Evolutionary conservation across 768 basidiomycete species (phyloP).

Genomic region (Russula griseocarnosa): DNA sequence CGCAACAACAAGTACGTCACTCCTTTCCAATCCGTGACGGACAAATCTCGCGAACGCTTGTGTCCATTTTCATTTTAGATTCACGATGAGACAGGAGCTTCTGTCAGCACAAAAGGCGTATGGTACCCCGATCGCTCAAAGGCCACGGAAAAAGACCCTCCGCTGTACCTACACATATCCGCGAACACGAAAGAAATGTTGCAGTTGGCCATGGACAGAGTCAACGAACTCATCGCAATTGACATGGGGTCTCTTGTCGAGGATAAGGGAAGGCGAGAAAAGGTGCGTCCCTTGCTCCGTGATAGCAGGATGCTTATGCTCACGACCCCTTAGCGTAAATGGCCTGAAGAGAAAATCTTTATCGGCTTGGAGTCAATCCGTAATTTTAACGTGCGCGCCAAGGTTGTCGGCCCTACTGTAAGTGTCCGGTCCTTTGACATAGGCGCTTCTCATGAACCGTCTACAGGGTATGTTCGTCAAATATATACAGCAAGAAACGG

Average conservation of each 20-base stretch:
- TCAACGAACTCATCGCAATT: conserved; percentile 67
- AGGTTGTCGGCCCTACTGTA: conserved; percentile 93
- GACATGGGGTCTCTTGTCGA: conserved; percentile 81
- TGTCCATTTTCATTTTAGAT: conserved; percentile 51
- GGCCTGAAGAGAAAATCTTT: conserved; percentile 94
- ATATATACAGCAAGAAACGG: conserved; percentile 95
- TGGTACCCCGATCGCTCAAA: conserved; percentile 95
- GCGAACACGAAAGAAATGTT: conserved; percentile 64
- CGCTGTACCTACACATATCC: conserved; percentile 90
- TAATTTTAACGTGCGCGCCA: conserved; percentile 97
- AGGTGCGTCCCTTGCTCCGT: conserved; percentile 40
- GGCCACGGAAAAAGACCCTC: conserved; percentile 89
- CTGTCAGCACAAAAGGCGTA: conserved; percentile 86
- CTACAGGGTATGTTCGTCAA: conserved; percentile 92
- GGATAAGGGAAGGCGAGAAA: conserved; percentile 67
- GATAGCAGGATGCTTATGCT: conserved; percentile 3
- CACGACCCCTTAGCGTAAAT: conserved; percentile 64
- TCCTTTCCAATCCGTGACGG: not conserved
- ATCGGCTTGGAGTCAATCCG: conserved; percentile 87
- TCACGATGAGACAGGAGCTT: conserved; percentile 86
- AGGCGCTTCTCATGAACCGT: not conserved
- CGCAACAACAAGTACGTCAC: conserved; percentile 76
- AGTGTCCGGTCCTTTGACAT: conserved; percentile 30
- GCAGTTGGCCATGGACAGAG: conserved; percentile 61
- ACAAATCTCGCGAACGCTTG: not conserved